phyloP scores from a whole-genome alignment of 148 eudicot species.

The Spergularia marina region DNA sequence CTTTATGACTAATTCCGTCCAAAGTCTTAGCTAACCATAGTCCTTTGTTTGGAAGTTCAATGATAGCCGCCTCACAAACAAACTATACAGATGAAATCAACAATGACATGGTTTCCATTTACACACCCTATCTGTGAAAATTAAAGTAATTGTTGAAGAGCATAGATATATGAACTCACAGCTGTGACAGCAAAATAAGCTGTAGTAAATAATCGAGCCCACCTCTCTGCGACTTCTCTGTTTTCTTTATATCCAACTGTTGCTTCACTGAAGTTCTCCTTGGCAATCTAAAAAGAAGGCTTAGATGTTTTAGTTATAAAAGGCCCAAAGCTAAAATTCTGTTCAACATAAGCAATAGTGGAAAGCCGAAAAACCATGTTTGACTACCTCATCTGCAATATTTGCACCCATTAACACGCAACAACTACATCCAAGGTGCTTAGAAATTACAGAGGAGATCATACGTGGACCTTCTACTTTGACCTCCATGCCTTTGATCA shows the following conservation, averaged over 20 bases:
- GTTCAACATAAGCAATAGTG: neutral
- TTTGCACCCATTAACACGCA: conserved; percentile 98
- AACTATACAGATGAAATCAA: neutral
- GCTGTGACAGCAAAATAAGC: conserved; percentile 75
- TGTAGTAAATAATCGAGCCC: conserved; percentile 78
- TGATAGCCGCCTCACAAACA: neutral
- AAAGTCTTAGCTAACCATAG: too few species aligned
- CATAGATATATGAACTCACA: conserved; percentile 45
- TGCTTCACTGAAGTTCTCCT: conserved; percentile 91
- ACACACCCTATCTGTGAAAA: neutral
- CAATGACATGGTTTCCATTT: neutral
- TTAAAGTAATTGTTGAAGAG: neutral
- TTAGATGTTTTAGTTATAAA: neutral
- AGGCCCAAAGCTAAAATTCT: neutral
- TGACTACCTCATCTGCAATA: conserved; percentile 80
- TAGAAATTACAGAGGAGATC: conserved; percentile 71
- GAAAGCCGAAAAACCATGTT: conserved; percentile 4
- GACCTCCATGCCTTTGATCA: conserved; percentile 98
- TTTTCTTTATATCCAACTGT: conserved; percentile 72
- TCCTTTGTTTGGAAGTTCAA: neutral
- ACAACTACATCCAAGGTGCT: conserved; percentile 60
- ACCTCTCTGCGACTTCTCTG: conserved; percentile 72
- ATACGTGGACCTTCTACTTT: conserved; percentile 86
- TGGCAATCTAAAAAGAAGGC: conserved; percentile 61
- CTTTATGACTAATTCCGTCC: too few species aligned